Evolutionary conservation across 108 stramenopile species (phyloP).

Genomic region (Chaetoceros tenuissimus): DNA sequence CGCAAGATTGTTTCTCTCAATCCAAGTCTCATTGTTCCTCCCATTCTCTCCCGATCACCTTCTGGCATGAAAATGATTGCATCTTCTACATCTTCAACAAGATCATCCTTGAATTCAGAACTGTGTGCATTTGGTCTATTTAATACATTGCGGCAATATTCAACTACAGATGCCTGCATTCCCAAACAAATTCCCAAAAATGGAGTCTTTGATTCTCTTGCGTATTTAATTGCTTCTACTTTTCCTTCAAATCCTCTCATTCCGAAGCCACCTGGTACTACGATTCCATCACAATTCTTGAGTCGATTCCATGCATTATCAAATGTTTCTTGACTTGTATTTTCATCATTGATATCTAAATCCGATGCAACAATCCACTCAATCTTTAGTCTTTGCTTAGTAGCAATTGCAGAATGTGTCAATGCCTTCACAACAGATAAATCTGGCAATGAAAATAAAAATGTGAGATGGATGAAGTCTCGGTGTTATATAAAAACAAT

Average conservation of each 20-base stretch:
- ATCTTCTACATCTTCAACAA: slow-evolving; percentile 35
- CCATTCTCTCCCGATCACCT: slow-evolving; percentile 35
- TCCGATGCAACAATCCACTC: slow-evolving; percentile 59
- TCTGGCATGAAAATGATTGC: slow-evolving; percentile 85
- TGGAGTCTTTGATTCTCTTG: slow-evolving; percentile 42
- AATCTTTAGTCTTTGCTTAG: slow-evolving; percentile 42
- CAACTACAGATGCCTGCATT: slow-evolving; percentile 78
- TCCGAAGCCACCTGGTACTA: slow-evolving; percentile 89
- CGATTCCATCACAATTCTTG: slow-evolving; percentile 48
- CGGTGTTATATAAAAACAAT: neutral
- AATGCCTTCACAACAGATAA: slow-evolving; percentile 66
- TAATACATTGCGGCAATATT: slow-evolving; percentile 64
- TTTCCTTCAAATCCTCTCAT: slow-evolving; percentile 69
- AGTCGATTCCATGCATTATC: slow-evolving; percentile 59
- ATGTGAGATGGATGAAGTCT: neutral
- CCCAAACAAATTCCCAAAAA: slow-evolving; percentile 77
- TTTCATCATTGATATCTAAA: slow-evolving; percentile 29
- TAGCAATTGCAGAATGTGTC: slow-evolving; percentile 74
- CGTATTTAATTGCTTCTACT: slow-evolving; percentile 56
- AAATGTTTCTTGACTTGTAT: slow-evolving; percentile 26
- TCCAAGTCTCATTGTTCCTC: slow-evolving; percentile 37
- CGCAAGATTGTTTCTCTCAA: slow-evolving; percentile 32
- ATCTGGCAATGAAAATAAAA: slow-evolving; percentile 17
- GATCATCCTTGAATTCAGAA: slow-evolving; percentile 51
- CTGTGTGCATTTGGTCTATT: slow-evolving; percentile 53